Evolutionary conservation across 208 protist species (phyloP).

Genomic region (Trypanosoma theileri): DNA sequence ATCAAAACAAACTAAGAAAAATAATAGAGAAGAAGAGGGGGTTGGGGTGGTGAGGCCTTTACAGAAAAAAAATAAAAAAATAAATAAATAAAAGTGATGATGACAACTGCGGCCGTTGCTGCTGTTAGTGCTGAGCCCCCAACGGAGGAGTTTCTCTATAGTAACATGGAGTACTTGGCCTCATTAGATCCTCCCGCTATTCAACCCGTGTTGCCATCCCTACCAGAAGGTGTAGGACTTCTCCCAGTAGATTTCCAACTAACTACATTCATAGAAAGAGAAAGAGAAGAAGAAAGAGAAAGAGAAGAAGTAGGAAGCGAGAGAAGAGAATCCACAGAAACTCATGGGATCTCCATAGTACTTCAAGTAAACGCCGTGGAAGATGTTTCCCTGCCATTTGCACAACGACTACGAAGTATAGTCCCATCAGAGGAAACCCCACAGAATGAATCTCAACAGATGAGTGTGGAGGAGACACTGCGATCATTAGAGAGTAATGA

Average conservation of each 20-base stretch:
- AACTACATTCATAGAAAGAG: background rate
- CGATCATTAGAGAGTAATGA: constrained; percentile 38
- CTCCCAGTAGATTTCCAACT: constrained; percentile 27
- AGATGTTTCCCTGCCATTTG: constrained; percentile 55
- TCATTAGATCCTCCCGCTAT: constrained; percentile 15
- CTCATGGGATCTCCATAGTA: constrained; percentile 12
- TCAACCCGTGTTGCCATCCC: constrained; percentile 11
- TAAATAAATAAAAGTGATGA: too few species aligned
- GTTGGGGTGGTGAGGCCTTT: too few species aligned
- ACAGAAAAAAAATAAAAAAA: too few species aligned
- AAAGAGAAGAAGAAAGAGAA: background rate
- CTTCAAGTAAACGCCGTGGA: constrained; percentile 64
- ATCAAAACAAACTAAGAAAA: too few species aligned
- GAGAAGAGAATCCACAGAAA: background rate
- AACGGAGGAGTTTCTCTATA: constrained; percentile 17
- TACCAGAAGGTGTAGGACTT: constrained; percentile 21
- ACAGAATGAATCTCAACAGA: background rate
- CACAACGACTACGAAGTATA: constrained; percentile 49
- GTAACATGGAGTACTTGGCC: constrained; percentile 31
- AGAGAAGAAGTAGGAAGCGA: background rate
- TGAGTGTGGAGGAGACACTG: constrained; percentile 31
- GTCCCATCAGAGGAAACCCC: constrained; percentile 10
- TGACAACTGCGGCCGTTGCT: too few species aligned
- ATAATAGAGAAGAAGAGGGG: too few species aligned
- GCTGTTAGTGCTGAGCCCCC: background rate